Evolutionary conservation across 345 rosid genomes (phyloP).

Genomic region (Sapria himalayana): DNA sequence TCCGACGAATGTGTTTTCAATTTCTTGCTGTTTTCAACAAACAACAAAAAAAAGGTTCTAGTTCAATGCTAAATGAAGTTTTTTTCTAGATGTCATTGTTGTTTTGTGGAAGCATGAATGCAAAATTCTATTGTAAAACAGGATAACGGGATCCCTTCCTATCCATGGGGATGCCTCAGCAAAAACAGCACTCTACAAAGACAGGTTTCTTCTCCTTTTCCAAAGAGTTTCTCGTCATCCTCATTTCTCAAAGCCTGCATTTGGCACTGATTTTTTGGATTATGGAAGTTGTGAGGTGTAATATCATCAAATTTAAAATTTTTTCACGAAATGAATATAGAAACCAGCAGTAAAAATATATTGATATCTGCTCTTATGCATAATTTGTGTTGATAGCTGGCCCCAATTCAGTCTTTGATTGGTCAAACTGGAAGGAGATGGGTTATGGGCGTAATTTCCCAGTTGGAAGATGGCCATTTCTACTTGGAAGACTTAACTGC

Average conservation of each 20-base stretch:
- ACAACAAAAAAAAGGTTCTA: too few species aligned
- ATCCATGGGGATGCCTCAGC: constrained; percentile 69
- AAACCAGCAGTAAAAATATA: constrained; percentile 1
- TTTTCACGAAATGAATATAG: constrained; percentile 1
- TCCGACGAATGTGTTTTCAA: too few species aligned
- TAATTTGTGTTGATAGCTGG: constrained; percentile 45
- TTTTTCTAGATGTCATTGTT: too few species aligned
- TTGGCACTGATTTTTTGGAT: constrained; percentile 34
- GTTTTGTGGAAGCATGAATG: too few species aligned
- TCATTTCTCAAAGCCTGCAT: constrained; percentile 55
- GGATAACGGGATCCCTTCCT: constrained; percentile 36
- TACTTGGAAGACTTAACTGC: constrained; percentile 79
- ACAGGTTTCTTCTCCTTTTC: constrained; percentile 46
- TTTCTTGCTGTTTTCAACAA: too few species aligned
- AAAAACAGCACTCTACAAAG: constrained; percentile 47
- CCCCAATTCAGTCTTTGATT: constrained; percentile 60
- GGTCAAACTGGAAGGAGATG: constrained; percentile 62
- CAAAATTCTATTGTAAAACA: too few species aligned
- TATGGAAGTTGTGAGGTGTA: constrained; percentile 58
- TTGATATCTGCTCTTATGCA: too few species aligned
- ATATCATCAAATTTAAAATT: too few species aligned
- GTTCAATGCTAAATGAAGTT: too few species aligned
- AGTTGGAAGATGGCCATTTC: constrained; percentile 95
- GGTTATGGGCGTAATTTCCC: constrained; percentile 94
- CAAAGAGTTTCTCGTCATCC: constrained; percentile 75